Evolutionary conservation across 1,139 yeast genomes (phyloP).

Genomic region (Yamadazyma diddensiae): DNA sequence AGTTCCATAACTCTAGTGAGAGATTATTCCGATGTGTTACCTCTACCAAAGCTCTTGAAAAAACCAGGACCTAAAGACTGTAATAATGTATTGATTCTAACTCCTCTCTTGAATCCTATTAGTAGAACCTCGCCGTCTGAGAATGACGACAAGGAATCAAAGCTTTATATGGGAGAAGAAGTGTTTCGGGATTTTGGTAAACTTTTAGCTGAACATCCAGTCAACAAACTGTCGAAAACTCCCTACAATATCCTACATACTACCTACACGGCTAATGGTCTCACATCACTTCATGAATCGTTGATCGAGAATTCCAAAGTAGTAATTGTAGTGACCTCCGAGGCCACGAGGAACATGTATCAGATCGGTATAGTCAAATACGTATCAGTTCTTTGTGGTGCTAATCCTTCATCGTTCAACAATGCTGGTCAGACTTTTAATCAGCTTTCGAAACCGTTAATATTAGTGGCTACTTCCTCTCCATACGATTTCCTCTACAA

Average conservation of each 20-base stretch:
- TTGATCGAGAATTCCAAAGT: constrained; percentile 54
- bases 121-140: constrained; percentile 18
- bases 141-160: constrained; percentile 13
- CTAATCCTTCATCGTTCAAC: constrained; percentile 37
- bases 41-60: constrained; percentile 39
- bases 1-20: constrained; percentile 56
- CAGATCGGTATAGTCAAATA: constrained; percentile 65
- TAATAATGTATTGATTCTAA: constrained; percentile 47
- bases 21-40: constrained; percentile 52
- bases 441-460: constrained; percentile 47
- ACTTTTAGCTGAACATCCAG: constrained; percentile 34
- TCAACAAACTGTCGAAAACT: constrained; percentile 18
- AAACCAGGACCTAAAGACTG: constrained; percentile 14
- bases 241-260: constrained; percentile 56
- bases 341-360: constrained; percentile 62
- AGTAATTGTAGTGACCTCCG: constrained; percentile 59
- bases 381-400: constrained; percentile 54
- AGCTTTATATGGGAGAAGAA: constrained; percentile 51
- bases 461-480: constrained; percentile 61
- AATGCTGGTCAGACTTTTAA: constrained; percentile 19
- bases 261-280: constrained; percentile 64
- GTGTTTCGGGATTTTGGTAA: constrained; percentile 54
- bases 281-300: constrained; percentile 56
- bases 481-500: constrained; percentile 64
- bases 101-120: constrained; percentile 52